These are phyloP conservation scores for Voacanga thouarsii DNA, from an alignment of 257 asterid genomes.

Conservation along the genomic window DNA sequence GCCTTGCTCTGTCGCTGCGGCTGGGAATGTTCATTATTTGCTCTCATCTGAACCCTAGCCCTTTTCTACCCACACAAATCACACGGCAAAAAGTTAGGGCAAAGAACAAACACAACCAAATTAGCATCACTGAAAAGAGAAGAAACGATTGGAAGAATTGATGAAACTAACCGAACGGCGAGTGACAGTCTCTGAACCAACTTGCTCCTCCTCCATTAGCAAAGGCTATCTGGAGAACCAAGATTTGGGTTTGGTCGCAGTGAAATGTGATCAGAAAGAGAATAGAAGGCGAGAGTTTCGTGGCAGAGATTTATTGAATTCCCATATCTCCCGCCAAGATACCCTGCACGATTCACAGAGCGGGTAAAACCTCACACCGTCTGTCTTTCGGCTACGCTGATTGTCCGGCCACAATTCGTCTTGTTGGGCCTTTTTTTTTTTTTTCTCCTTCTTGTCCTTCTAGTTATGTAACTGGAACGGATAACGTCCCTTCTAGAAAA, in stretches of 20 bases:
- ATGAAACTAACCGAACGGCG: constrained; percentile 67
- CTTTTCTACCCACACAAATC: constrained; percentile 60
- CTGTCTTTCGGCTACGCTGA: not conserved
- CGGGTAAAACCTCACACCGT: not conserved
- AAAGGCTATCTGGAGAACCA: not conserved
- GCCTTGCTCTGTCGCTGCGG: constrained; percentile 14
- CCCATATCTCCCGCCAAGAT: constrained; percentile 27
- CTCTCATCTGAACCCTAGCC: constrained; percentile 60
- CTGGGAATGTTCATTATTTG: constrained; percentile 27
- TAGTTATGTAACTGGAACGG: not conserved
- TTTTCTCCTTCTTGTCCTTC: not conserved
- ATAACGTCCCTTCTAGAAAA: not conserved
- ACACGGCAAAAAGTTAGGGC: constrained; percentile 24
- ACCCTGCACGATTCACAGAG: not conserved
- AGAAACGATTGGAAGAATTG: not conserved
- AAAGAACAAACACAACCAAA: constrained; percentile 1
- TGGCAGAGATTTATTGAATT: not conserved
- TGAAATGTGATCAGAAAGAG: not conserved
- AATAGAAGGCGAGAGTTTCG: not conserved
- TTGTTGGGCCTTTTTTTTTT: not conserved
- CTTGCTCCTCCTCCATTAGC: constrained; percentile 66
- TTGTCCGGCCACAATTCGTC: not conserved
- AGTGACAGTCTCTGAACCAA: constrained; percentile 44
- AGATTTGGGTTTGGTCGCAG: not conserved
- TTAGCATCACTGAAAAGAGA: too few species aligned